Evolutionary conservation across 2,329 filamentous ascomycete genomes (phyloP), one percentile per base, ranked within the genome.

Genomic region (Colletotrichum acutatum): DNA sequence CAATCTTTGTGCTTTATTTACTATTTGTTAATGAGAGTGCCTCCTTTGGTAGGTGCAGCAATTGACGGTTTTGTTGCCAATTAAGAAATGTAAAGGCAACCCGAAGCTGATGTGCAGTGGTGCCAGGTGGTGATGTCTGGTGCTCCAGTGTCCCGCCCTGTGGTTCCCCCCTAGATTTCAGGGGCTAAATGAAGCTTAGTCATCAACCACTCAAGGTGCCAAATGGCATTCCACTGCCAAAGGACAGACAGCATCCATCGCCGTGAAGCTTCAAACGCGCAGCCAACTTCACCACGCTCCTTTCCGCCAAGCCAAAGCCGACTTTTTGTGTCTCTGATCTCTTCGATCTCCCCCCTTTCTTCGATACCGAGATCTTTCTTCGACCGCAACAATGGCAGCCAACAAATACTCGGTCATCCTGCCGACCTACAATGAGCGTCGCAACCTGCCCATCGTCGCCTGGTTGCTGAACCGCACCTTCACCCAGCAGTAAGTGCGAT

Each of bases 401-500:
- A 80, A 97, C 89, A 97, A 96, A 86, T 99, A 98, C 90, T 98
- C 96, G 77, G 93, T 99, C 82, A 96, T 99, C 81, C 91, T 99
- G 76, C 97, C 97, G 71, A 99, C 97, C 75, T 99, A 98, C 91
- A 98, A 99, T 84, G 97, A 99, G 90, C 94, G 97, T 82, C 92
- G 92, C 84, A 99, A 99, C 86, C 91, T 99, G 77, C 97, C 97
- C 79, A 97, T 99, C 83, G 95, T 98, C 82, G 91, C 93, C 80
- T 98, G 95, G 94, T 87, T 99, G 83, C 90, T 99, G 77, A 94
- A 97, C 86, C 93, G 92, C 83, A 98, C 93, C 75, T 98, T 98
- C 84, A 94, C 92, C 64, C 91, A 97, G 83, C 89, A 93, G 96
- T 98, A 87, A 76, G 90, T 79, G 59, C 56, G 19, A 34, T n/a